Percentiles rank a stretch among this genome's conserved stretches.
phyloP scores from a whole-genome alignment of 345 rosid genomes.

The Melastoma malabathricum region DNA sequence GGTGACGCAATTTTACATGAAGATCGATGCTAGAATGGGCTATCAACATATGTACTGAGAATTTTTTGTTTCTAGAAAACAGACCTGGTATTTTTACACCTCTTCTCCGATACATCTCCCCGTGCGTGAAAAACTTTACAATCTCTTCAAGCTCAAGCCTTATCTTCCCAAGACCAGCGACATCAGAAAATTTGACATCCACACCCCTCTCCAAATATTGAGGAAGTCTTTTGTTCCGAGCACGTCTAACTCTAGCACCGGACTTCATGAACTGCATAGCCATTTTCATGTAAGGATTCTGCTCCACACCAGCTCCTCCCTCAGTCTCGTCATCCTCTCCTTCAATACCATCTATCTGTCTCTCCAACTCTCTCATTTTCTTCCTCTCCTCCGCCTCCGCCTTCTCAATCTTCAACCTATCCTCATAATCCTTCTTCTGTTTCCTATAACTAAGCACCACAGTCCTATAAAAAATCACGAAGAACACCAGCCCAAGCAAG shows the following conservation, averaged over 20 bases:
- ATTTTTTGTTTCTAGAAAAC: constrained; percentile 3
- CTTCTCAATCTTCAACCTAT: constrained; percentile 82
- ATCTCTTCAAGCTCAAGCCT: constrained; percentile 92
- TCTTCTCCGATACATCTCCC: constrained; percentile 88
- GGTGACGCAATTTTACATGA: too few relatives aligned
- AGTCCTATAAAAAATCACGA: constrained; percentile 59
- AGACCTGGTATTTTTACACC: constrained; percentile 87
- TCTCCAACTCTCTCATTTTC: constrained; percentile 76
- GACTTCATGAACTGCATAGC: constrained; percentile 93
- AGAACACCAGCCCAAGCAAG: constrained; percentile 56
- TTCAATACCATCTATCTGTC: constrained; percentile 57
- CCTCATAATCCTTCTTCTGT: constrained; percentile 90
- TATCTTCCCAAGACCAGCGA: constrained; percentile 94
- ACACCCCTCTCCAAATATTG: constrained; percentile 79
- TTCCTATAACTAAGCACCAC: constrained; percentile 71
- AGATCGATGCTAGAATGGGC: too few relatives aligned
- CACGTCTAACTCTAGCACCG: constrained; percentile 80
- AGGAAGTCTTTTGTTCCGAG: constrained; percentile 52
- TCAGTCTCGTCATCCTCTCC: constrained; percentile 43
- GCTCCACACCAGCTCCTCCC: constrained; percentile 39
- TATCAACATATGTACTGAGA: too few relatives aligned
- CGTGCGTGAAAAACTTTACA: constrained; percentile 92
- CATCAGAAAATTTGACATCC: constrained; percentile 81
- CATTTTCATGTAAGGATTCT: constrained; percentile 67
- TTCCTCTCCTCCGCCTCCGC: constrained; percentile 88